Base-by-base conservation (phyloP, 2,329 filamentous ascomycete genomes). In the Xylaria hypoxylon region DNA sequence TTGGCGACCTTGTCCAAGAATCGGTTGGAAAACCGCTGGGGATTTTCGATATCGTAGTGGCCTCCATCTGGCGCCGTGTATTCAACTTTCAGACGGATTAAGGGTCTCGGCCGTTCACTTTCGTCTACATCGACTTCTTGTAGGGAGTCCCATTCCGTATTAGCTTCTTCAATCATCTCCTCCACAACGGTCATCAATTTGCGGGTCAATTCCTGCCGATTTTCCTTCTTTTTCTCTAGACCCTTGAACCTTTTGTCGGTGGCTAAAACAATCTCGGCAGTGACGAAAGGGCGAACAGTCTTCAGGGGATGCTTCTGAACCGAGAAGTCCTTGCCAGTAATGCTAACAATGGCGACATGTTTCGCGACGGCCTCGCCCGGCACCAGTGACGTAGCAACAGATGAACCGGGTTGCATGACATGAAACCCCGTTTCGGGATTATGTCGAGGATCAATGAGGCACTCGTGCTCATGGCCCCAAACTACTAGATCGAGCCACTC, bases 391-490 rank as follows among this genome's bases (percentile, higher is more conserved):
- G 96, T 99, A 0, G 95, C 96, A 0, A 99, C 91, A 0, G 96
- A 98, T 0, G 96, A 99, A 0, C 96, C 96, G 0, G 96, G 96
- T 75, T 99, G 96, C 88, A 99, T 97, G 69, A 99, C 95, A 72
- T 96, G 89, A 73, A 99, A 99, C 0, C 91, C 91, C 53, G 91
- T 97, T 75, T 97, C 93, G 0, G 92, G 88, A 73, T 98, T 99
- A 52, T 89, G 84, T 1, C 84, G 82, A 0, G 96, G 96, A 50
- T 97, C 90, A 70, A 99, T 97, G 7, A 95, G 78, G 76, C 96
- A 99, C 78, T 99, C 95, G 76, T 99, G 96, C 79, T 99, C 96
- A 75, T 99, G 96, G 2, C 96, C 96, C 96, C 96, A 99, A 57
- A 99, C 87, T 0, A 99, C 89, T 4, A 99, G 84, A 75, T 99